Percentiles rank a stretch among this genome's conserved stretches.
These are phyloP conservation scores for Oryza nivara DNA, from an alignment of 176 grass and related monocot genomes.

Conservation along the genomic window DNA sequence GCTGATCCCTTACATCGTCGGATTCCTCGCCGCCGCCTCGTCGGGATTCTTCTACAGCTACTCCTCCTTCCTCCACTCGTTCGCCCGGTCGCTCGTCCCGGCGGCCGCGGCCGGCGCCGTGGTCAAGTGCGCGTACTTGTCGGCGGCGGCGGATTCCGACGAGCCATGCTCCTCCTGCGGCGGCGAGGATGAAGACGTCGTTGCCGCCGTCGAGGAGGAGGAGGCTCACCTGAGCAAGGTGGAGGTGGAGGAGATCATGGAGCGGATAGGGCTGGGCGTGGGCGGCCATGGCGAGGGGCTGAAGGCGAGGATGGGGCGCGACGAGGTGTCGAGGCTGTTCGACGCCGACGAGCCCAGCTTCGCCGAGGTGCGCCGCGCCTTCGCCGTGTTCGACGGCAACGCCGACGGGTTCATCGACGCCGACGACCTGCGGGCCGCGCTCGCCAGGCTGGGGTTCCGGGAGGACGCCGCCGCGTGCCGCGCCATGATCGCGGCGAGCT, in stretches of 20 bases:
- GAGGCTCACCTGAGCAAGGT: slow-evolving; percentile 25
- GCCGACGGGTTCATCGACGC: slow-evolving; percentile 76
- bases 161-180: background rate
- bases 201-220: background rate
- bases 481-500: slow-evolving; percentile 52
- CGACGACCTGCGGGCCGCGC: slow-evolving; percentile 53
- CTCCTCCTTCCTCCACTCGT: slow-evolving; percentile 41
- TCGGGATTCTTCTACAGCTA: slow-evolving; percentile 35
- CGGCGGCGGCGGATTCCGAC: background rate
- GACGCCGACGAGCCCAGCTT: slow-evolving; percentile 83
- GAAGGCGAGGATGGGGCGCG: slow-evolving; percentile 18
- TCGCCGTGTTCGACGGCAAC: slow-evolving; percentile 73
- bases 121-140: slow-evolving; percentile 20
- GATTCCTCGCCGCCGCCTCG: slow-evolving; percentile 29
- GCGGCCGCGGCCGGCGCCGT: background rate
- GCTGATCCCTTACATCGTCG: slow-evolving; percentile 38
- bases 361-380: slow-evolving; percentile 63
- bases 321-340: slow-evolving; percentile 55
- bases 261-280: slow-evolving; percentile 22
- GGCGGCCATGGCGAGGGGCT: slow-evolving; percentile 22
- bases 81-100: slow-evolving; percentile 32
- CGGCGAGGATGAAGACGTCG: background rate
- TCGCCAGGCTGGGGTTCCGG: slow-evolving; percentile 57
- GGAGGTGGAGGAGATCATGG: slow-evolving; percentile 60
- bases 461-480: slow-evolving; percentile 59